These are phyloP conservation scores for Oryza longistaminata DNA, from an alignment of 176 grass and related monocot genomes.

Conservation along the genomic window DNA sequence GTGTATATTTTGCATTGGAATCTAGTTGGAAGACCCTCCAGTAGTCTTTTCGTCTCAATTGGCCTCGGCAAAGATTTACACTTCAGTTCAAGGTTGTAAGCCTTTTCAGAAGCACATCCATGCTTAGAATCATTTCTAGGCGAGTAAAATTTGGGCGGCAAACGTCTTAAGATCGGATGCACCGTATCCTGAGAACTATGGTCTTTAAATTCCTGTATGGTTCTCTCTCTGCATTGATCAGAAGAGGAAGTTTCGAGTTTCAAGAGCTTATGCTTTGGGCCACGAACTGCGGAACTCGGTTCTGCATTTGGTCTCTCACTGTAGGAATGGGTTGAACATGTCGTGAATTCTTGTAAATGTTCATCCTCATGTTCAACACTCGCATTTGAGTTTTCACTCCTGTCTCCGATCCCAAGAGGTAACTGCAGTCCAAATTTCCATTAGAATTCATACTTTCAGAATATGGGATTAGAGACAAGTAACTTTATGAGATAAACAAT, in stretches of 20 bases:
- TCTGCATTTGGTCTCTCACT: slow-evolving; percentile 25
- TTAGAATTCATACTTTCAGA: not conserved
- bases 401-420: not conserved
- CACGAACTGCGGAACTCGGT: slow-evolving; percentile 32
- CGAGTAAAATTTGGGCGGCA: slow-evolving; percentile 41
- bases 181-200: not conserved
- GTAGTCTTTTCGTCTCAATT: slow-evolving; percentile 51
- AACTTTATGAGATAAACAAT: slow-evolving; percentile 15
- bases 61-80: slow-evolving; percentile 37
- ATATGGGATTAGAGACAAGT: slow-evolving; percentile 12
- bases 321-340: not conserved
- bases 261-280: slow-evolving; percentile 30
- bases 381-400: slow-evolving; percentile 30
- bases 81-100: slow-evolving; percentile 34
- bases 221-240: slow-evolving; percentile 32
- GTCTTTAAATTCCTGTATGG: slow-evolving; percentile 29
- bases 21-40: slow-evolving; percentile 70
- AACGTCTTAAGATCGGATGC: slow-evolving; percentile 34
- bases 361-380: slow-evolving; percentile 20
- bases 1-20: slow-evolving; percentile 54
- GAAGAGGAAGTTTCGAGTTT: slow-evolving; percentile 29
- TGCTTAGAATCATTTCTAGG: slow-evolving; percentile 20
- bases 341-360: slow-evolving; percentile 31
- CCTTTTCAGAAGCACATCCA: slow-evolving; percentile 22
- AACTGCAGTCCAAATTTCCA: slow-evolving; percentile 12